Percentiles rank a stretch among this genome's conserved stretches.
phyloP scores from a whole-genome alignment of 306 rosid genomes.

The Biancaea sappan region DNA sequence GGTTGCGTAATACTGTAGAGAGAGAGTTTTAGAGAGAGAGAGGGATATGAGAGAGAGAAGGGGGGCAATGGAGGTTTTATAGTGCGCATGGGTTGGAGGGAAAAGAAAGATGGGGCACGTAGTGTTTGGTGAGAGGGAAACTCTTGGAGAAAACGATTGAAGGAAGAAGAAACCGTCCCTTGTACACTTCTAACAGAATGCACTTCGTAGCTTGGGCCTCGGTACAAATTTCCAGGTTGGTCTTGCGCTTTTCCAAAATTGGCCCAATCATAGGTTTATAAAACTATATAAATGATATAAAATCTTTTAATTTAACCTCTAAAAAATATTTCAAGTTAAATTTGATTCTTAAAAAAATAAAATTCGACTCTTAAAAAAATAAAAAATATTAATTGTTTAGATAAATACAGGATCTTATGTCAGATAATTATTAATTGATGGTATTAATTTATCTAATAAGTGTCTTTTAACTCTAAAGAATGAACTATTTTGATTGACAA shows the following conservation, averaged over 20 bases:
- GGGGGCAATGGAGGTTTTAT: slow-evolving; percentile 14
- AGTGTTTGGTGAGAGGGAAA: slow-evolving; percentile 33
- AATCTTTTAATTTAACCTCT: too few species aligned
- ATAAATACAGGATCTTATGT: too few species aligned
- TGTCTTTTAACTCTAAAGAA: too few species aligned
- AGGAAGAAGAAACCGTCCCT: slow-evolving; percentile 27
- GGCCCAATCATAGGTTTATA: too few species aligned
- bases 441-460: too few species aligned
- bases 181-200: slow-evolving; percentile 32
- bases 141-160: neutral
- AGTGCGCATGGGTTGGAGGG: slow-evolving; percentile 31
- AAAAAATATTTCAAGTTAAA: too few species aligned
- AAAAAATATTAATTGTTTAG: too few species aligned
- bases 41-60: slow-evolving; percentile 26
- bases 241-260: neutral
- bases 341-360: too few species aligned
- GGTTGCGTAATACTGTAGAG: neutral
- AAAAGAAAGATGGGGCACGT: slow-evolving; percentile 1
- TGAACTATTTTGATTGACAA: too few species aligned
- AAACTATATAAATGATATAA: too few species aligned
- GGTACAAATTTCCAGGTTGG: neutral
- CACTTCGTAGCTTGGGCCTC: neutral
- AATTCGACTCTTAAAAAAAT: too few species aligned
- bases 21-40: slow-evolving; percentile 36
- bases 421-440: too few species aligned